Base-by-base conservation (phyloP, 2,329 filamentous ascomycete genomes). In the Ophiostoma pallidulum region DNA sequence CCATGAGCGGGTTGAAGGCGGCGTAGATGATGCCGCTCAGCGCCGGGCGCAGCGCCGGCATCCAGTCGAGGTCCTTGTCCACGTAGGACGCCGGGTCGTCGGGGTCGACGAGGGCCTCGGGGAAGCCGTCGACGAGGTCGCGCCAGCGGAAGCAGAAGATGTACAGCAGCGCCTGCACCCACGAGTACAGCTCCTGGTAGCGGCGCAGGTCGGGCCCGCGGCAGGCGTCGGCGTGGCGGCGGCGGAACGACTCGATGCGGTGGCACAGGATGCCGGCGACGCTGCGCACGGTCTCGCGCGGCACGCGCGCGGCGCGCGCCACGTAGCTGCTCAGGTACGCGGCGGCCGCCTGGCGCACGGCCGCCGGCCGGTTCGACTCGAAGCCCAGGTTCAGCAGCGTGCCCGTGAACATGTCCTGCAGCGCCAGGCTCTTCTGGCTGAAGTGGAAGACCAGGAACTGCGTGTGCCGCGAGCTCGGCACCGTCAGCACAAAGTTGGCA, bases 141-240 rank as follows among this genome's bases (percentile, higher is more conserved):
- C 88, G 84, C 92, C 92, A 98, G 47, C 92, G 82, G 72, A 98
- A 98, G 70, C 92, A 98, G 61, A 94, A 96, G 50, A 94, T 91
- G 68, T 96, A 96, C 20, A 96, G 76, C 3, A 94, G 72, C 1
- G 89, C 89, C 64, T 96, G 90, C n/a, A 85, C 80, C 41, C 89
- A 80, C 16, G 86, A 82, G 63, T 96, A 96, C 66, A 94, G 95
- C 13, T 84, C 79, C 41, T 82, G 80, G 61, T 91, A 95, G 40
- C 84, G 82, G 53, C 83, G 81, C 48, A 94, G 75, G 62, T 98
- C 89, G 0, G 92, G 92, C 3, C 88, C 89, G 14, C 80, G 81
- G 62, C 89, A 94, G 26, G 74, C 70, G 5, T 75, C 70, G 61
- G 94, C 85, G 62, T 89, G 83, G 40, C 80, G 72, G 13, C 70